Base-by-base conservation (phyloP, 2,329 filamentous ascomycete genomes). In the Dothistroma pini region DNA sequence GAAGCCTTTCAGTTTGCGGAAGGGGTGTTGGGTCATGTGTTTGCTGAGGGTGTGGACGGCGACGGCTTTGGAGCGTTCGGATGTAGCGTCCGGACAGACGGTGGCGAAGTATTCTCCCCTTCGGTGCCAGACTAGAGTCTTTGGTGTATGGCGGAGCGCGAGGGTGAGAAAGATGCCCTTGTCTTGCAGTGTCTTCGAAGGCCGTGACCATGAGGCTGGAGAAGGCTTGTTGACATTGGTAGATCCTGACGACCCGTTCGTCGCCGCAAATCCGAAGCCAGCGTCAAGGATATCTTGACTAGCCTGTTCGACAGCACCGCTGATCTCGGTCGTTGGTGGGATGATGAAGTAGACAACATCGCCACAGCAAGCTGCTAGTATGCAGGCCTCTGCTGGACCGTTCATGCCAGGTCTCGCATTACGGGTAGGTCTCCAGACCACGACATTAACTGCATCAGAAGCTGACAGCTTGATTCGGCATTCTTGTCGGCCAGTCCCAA, bases 1-100 rank as follows among this genome's bases (percentile, higher is more conserved):
- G 53, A 91, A 87, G 61, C 86, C 86, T 71, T 86, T 86, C 65
- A 88, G 76, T 60, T 85, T 84, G 63, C 91, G 89, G 86, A 99
- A 97, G 29, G 95, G 96, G 66, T 95, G 88, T 76, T 99, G 95
- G 2, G 92, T 97, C 51, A 93, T 84, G 77, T 99, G 95, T 76
- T 96, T 96, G 60, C 90, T 95, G 63, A 99, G 81, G 0, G 93
- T 97, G 79, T 99, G 95, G 64, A 99, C 96, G 57, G 91, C 89
- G 57, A 99, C 91, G 4, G 95, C 91, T 71, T 85, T 88, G 21
- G 70, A 70, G 31, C 70, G 69, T 68, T 85, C 84, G 72, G 90
- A 87, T 34, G 89, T 89, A 12, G 84, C 83, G 0, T 95, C 92
- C 19, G 25, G 22, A 54, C 91, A 96, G 22, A 97, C 91, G 0